A percentile compares a stretch with the other conserved stretches of the same genome.
phyloP scores from a whole-genome alignment of 2,329 filamentous ascomycete genomes.

The Teratosphaeria gauchensis region DNA sequence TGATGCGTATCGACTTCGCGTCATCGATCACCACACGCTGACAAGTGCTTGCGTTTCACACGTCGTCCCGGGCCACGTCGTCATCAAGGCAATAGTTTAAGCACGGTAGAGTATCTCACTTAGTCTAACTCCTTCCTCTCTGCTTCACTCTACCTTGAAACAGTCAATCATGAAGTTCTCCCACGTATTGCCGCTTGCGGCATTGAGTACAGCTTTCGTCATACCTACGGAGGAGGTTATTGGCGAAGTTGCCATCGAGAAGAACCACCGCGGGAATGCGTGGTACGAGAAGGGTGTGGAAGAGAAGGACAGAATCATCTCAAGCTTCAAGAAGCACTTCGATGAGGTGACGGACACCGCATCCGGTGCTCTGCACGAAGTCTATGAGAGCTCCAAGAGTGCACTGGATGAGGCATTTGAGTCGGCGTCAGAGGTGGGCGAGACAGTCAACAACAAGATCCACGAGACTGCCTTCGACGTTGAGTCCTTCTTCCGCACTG shows the following conservation, averaged over 20 bases:
- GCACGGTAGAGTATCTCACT: too few species aligned
- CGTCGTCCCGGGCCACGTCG: neutral
- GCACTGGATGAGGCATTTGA: slow-evolving; percentile 36
- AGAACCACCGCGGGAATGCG: slow-evolving; percentile 20
- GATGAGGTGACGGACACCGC: slow-evolving; percentile 12
- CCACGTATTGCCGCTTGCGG: slow-evolving; percentile 40
- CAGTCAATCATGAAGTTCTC: slow-evolving; percentile 39
- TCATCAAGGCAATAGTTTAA: neutral
- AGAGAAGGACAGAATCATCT: slow-evolving; percentile 28
- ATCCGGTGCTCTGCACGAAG: slow-evolving; percentile 14
- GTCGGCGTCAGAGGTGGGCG: slow-evolving; percentile 28
- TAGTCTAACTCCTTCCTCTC: neutral
- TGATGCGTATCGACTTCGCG: neutral
- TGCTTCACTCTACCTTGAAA: neutral
- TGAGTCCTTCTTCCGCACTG: slow-evolving; percentile 36
- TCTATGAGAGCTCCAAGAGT: slow-evolving; percentile 24
- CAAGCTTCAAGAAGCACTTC: slow-evolving; percentile 15
- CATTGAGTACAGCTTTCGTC: slow-evolving; percentile 43
- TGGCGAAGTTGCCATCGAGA: slow-evolving; percentile 31
- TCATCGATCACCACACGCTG: neutral
- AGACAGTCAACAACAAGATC: slow-evolving; percentile 32
- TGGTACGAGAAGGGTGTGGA: slow-evolving; percentile 24
- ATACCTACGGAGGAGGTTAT: slow-evolving; percentile 43
- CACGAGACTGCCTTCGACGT: slow-evolving; percentile 37
- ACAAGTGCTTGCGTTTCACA: neutral